Evolutionary conservation across 2,329 filamentous ascomycete genomes (phyloP).

Genomic region (Didymella segeticola): DNA sequence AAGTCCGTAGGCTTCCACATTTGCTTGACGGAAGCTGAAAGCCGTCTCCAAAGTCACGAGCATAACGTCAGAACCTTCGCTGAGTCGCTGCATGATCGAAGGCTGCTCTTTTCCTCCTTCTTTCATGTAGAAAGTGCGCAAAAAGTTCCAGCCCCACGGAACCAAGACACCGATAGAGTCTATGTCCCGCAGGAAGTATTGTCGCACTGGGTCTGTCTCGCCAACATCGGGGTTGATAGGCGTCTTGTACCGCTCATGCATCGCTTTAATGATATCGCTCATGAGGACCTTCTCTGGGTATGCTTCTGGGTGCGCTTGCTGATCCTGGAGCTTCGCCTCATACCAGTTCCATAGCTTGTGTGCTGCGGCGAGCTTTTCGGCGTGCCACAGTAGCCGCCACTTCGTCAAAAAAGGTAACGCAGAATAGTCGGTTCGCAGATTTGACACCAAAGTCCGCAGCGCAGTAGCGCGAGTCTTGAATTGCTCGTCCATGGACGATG

Average conservation of each 20-base stretch:
- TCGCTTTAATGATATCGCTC: conserved; percentile 74
- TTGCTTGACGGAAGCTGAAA: conserved; percentile 74
- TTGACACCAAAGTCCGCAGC: conserved; percentile 74
- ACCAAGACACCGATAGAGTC: conserved; percentile 75
- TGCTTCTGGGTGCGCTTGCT: conserved; percentile 66
- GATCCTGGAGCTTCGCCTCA: conserved; percentile 73
- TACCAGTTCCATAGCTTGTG: conserved; percentile 81
- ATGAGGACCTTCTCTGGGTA: conserved; percentile 72
- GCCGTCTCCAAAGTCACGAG: conserved; percentile 67
- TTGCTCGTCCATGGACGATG: conserved; percentile 81
- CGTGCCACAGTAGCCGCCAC: conserved; percentile 86
- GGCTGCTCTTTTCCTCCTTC: conserved; percentile 65
- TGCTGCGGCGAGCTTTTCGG: conserved; percentile 87
- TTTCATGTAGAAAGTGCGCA: conserved; percentile 77
- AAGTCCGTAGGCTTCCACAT: conserved; percentile 76
- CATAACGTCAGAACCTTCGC: conserved; percentile 79
- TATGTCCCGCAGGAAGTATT: conserved; percentile 76
- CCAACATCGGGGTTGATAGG: conserved; percentile 67
- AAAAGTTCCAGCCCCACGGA: conserved; percentile 70
- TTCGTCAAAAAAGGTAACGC: conserved; percentile 71
- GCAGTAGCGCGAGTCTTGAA: conserved; percentile 75
- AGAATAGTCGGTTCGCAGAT: conserved; percentile 70
- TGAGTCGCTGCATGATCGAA: conserved; percentile 53
- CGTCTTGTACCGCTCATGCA: conserved; percentile 78
- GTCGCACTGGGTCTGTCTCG: conserved; percentile 80